Evolutionary conservation across 257 asterid genomes (phyloP).

Genomic region (Galeopsis tetrahit): DNA sequence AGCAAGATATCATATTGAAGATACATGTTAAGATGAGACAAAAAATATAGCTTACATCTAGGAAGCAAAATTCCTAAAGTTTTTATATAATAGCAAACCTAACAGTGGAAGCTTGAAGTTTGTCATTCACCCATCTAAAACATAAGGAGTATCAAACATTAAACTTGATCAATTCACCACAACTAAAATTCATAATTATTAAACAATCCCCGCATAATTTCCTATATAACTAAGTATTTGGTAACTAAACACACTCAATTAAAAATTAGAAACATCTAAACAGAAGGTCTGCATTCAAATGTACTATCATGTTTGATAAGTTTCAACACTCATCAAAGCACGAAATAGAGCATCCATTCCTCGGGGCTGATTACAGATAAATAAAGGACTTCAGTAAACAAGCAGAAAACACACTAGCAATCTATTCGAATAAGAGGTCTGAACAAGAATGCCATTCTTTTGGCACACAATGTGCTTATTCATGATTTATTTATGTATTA

Average conservation of each 20-base stretch:
- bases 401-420: conserved; percentile 34
- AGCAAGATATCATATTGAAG: no score
- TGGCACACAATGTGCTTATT: conserved; percentile 36
- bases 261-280: neutral
- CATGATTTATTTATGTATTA: conserved; percentile 33
- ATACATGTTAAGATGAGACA: no score
- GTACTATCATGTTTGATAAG: neutral
- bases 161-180: neutral
- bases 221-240: neutral
- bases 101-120: no score
- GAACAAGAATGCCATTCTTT: conserved; percentile 38
- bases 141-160: no score
- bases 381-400: conserved; percentile 12
- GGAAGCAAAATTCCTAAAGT: no score
- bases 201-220: neutral
- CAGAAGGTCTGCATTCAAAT: conserved; percentile 14
- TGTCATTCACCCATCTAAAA: no score
- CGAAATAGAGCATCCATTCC: conserved; percentile 19
- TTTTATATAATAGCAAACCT: no score
- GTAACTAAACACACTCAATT: neutral
- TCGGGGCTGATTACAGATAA: conserved; percentile 18
- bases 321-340: conserved; percentile 24
- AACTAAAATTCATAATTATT: neutral
- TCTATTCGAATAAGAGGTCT: conserved; percentile 29
- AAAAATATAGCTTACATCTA: no score